These are phyloP conservation scores for Harringtonia aguacate DNA, from an alignment of 2,329 filamentous ascomycete species.

Conservation along the genomic window DNA sequence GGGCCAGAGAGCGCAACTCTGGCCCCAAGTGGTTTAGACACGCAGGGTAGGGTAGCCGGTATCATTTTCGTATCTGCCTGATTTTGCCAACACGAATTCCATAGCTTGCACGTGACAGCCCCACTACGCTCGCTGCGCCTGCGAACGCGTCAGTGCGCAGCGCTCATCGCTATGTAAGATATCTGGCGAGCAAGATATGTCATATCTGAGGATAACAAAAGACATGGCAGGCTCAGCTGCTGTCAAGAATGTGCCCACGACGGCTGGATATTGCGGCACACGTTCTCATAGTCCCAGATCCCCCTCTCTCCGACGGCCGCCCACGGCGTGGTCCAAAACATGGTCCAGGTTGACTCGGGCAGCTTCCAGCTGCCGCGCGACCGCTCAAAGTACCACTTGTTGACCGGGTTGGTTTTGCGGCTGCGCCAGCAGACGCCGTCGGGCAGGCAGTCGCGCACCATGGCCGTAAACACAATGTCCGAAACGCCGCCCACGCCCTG, in stretches of 20 bases:
- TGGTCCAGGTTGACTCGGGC: slow-evolving; percentile 77
- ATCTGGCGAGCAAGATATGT: too few relatives aligned
- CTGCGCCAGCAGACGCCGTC: slow-evolving; percentile 87
- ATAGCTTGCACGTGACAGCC: too few relatives aligned
- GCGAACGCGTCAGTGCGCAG: not conserved
- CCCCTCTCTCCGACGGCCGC: slow-evolving; percentile 42
- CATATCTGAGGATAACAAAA: too few relatives aligned
- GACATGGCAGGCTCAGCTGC: slow-evolving; percentile 44
- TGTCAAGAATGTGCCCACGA: slow-evolving; percentile 56
- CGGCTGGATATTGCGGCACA: slow-evolving; percentile 55
- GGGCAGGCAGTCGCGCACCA: slow-evolving; percentile 84
- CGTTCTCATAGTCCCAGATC: slow-evolving; percentile 60
- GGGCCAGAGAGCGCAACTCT: not conserved
- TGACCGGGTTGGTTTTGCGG: slow-evolving; percentile 84
- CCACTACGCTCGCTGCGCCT: too few relatives aligned
- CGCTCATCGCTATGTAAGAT: not conserved
- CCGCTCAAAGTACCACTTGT: slow-evolving; percentile 98
- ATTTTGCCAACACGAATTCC: not conserved
- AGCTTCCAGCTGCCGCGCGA: slow-evolving; percentile 77
- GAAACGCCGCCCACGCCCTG: slow-evolving; percentile 90
- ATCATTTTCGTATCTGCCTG: not conserved
- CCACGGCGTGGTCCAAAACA: slow-evolving; percentile 90
- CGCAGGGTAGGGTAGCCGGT: too few relatives aligned
- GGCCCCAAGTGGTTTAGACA: not conserved
- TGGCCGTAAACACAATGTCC: slow-evolving; percentile 91